Percentiles rank a stretch among this genome's conserved stretches.
Conservation (phyloP, 257 asterid genomes). For the Anisodus acutangulus region DNA sequence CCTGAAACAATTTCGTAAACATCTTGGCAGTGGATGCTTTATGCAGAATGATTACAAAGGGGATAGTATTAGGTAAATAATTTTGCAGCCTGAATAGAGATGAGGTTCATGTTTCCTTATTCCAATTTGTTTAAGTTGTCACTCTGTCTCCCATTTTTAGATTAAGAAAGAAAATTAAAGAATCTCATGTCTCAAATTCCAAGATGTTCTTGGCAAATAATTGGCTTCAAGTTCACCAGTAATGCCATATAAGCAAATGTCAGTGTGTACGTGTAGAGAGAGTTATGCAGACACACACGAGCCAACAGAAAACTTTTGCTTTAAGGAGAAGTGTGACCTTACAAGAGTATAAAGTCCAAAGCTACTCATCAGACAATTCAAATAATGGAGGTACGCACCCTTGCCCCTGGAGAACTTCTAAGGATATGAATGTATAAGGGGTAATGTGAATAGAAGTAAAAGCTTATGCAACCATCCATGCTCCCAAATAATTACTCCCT, state of each 20-base stretch:
- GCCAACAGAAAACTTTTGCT: neutral
- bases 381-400: neutral
- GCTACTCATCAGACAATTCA: neutral
- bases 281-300: neutral
- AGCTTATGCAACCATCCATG: neutral
- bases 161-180: conserved; percentile 2
- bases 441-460: neutral
- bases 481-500: neutral
- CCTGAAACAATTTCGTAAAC: neutral
- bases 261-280: neutral
- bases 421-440: neutral
- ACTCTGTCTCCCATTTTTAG: neutral
- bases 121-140: conserved; percentile 11
- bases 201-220: conserved; percentile 9
- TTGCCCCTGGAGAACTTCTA: neutral
- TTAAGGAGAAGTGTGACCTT: neutral
- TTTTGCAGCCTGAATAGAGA: neutral
- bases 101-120: neutral
- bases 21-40: neutral
- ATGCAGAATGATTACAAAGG: neutral
- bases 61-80: neutral
- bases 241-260: neutral
- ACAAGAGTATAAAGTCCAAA: conserved; percentile 2
- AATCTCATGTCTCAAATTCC: conserved; percentile 11
- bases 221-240: neutral